These are phyloP conservation scores for Euphorbia peplus DNA, from an alignment of 345 rosid genomes.

Conservation along the genomic window DNA sequence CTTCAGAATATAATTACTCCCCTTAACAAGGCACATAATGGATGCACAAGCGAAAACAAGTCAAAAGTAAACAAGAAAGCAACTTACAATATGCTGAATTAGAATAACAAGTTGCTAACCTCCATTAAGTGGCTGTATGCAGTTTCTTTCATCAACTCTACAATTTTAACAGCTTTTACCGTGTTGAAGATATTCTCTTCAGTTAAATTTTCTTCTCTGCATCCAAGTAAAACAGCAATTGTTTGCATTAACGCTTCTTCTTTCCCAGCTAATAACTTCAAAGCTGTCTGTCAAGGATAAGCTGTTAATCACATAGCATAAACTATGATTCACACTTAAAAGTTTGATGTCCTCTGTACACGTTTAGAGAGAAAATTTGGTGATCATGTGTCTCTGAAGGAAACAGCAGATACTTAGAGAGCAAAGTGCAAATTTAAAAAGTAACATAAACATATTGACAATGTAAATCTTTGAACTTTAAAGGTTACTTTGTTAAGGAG, in stretches of 20 bases:
- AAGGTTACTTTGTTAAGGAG: neutral
- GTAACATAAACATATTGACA: neutral
- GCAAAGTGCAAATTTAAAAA: neutral
- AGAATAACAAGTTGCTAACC: conserved; percentile 39
- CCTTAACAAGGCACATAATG: neutral
- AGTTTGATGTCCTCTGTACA: neutral
- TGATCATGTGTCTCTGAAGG: neutral
- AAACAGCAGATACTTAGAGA: no score
- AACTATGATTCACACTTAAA: neutral
- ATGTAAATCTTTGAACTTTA: neutral
- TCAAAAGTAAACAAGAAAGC: neutral
- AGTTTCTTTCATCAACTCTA: conserved; percentile 65
- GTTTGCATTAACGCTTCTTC: conserved; percentile 58
- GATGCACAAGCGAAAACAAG: neutral
- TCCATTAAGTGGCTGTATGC: conserved; percentile 90
- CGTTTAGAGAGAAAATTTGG: neutral
- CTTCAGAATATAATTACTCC: neutral
- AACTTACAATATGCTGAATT: neutral
- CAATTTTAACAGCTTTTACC: conserved; percentile 31
- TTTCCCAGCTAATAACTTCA: conserved; percentile 61
- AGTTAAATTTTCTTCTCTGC: conserved; percentile 36
- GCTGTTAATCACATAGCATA: conserved; percentile 7
- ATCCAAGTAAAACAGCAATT: conserved; percentile 64
- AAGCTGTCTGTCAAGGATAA: conserved; percentile 58
- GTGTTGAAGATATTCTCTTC: conserved; percentile 46